Base-by-base conservation (phyloP, 345 rosid species). In the Gynandropsis gynandra region DNA sequence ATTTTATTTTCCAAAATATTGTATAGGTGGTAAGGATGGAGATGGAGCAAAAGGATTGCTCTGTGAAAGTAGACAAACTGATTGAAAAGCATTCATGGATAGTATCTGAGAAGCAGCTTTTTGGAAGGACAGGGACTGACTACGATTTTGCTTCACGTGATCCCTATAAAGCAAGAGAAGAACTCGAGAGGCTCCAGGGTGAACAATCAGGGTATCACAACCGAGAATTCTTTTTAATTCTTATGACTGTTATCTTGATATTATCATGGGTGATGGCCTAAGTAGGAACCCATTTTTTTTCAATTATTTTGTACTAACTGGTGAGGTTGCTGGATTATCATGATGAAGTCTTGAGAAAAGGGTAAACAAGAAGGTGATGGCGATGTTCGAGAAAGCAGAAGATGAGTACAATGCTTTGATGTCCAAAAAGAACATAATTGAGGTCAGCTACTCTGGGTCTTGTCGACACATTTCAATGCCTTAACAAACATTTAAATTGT, bases 381-480 rank as follows among this genome's bases (percentile, higher is more conserved):
- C 90, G 0, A 87, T 92, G 97, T 92, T 92, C 47, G 98, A 92
- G 78, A 92, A 92, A 70, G 98, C 98, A 49, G 98, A 92, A 59
- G 98, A 89, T 68, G 97, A 89, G 59, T 86, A 83, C 65, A 80
- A 78, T 66, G 90, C 82, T 58, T 71, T 89, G 71, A 75, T 79
- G 58, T 74, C 87, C 18, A 86, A 83, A 81, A 89, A 89, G 57
- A 87, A 72, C 72, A 89, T 80, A 46, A 82, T 89, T 37, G 97
- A 89, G 96, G 97, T 89, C 56, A 50, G 70, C 61, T 72, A 54
- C 40, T 37, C 33, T 61, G 14, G 50, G 34, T 46, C 35, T 59
- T 34, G 62, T 47, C 42, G 10, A 38, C 41, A 47, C 52, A n/a
- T 14, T 43, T 32, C 21, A 56, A 10, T 61, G 27, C 19, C 53